Evolutionary conservation across 257 asterid genomes (phyloP).

Genomic region (Fraxinus excelsior): DNA sequence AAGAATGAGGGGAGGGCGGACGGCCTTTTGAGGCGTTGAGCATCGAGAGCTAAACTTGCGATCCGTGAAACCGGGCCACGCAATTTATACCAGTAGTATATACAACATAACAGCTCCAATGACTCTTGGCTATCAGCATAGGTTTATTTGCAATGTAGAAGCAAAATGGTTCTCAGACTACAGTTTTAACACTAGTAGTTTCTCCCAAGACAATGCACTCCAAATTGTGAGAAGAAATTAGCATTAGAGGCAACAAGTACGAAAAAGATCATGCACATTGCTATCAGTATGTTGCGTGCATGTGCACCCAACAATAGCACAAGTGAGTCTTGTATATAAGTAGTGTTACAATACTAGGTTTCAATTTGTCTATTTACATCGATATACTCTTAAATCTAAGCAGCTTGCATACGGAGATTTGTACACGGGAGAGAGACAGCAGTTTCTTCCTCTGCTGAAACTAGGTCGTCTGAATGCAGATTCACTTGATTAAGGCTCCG

Average conservation of each 20-base stretch:
- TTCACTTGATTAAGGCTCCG: conserved; percentile 46
- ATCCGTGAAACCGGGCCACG: too few relatives aligned
- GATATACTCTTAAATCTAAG: conserved; percentile 25
- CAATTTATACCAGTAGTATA: too few relatives aligned
- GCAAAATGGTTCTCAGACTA: too few relatives aligned
- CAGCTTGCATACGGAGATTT: conserved; percentile 57
- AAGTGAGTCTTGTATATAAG: background rate
- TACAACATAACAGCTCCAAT: too few relatives aligned
- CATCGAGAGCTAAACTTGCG: too few relatives aligned
- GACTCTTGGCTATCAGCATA: too few relatives aligned
- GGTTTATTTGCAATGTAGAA: too few relatives aligned
- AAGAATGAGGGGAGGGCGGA: too few relatives aligned
- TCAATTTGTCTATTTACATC: background rate
- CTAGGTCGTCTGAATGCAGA: conserved; percentile 49
- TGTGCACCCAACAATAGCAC: background rate
- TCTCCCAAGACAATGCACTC: background rate
- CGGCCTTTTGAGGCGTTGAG: too few relatives aligned
- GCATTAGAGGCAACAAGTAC: background rate
- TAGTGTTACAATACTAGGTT: background rate
- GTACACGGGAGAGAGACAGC: conserved; percentile 18
- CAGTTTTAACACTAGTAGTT: background rate
- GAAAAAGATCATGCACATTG: too few relatives aligned
- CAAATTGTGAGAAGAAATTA: background rate
- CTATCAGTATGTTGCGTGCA: too few relatives aligned
- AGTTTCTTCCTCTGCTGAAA: conserved; percentile 28